These are phyloP conservation scores for Penicillium arizonense DNA, from an alignment of 495 filamentous ascomycete genomes.

Conservation along the genomic window DNA sequence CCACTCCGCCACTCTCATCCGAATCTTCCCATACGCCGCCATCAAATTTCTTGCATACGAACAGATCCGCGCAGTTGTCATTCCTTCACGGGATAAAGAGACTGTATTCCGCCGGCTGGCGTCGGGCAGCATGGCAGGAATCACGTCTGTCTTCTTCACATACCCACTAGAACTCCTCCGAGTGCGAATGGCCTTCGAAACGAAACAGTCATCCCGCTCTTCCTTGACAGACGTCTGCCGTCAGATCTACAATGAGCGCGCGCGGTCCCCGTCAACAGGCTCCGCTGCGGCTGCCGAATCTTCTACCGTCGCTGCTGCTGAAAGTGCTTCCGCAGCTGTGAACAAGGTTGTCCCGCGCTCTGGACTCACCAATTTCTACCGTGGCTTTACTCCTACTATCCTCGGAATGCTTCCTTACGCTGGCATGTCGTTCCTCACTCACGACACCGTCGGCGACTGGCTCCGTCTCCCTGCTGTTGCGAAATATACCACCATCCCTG, in stretches of 20 bases:
- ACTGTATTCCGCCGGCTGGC: constrained; percentile 75
- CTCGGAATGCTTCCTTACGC: constrained; percentile 96
- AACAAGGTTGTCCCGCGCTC: constrained; percentile 52
- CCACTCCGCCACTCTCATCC: constrained; percentile 88
- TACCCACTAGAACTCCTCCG: constrained; percentile 92
- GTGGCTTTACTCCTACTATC: constrained; percentile 86
- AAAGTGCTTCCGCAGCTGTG: constrained; percentile 34
- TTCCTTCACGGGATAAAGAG: constrained; percentile 68
- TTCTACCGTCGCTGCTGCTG: constrained; percentile 31
- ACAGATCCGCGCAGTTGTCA: constrained; percentile 78
- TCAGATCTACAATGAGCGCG: constrained; percentile 78
- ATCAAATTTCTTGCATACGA: constrained; percentile 99
- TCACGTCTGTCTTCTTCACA: constrained; percentile 89
- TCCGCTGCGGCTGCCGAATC: constrained; percentile 23
- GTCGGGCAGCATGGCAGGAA: constrained; percentile 78
- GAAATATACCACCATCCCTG: constrained; percentile 62
- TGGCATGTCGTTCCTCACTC: constrained; percentile 94
- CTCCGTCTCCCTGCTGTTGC: constrained; percentile 66
- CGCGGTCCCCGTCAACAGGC: constrained; percentile 28
- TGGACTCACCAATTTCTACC: constrained; percentile 88
- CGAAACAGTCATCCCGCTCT: constrained; percentile 62
- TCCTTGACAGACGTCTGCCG: constrained; percentile 70
- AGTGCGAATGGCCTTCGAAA: constrained; percentile 93
- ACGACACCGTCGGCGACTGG: constrained; percentile 81
- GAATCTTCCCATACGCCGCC: constrained; percentile 95